Conservation (phyloP, 2,329 filamentous ascomycete genomes). For the Epichloe sylvatica region DNA sequence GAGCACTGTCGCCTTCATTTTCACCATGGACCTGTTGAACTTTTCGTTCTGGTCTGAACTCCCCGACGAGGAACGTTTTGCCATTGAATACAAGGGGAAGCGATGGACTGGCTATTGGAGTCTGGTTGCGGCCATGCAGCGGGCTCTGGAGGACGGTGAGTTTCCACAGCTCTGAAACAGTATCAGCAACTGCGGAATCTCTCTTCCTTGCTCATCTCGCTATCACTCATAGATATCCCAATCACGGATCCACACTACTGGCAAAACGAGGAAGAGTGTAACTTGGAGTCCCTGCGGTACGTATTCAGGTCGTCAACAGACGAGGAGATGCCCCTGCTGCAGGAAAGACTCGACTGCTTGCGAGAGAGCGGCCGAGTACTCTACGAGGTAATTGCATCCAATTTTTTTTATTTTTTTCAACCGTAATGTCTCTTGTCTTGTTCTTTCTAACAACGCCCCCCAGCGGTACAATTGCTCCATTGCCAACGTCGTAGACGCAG, state of each 20-base stretch:
- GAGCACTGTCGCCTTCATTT: conserved; percentile 76
- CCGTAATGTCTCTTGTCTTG: not conserved
- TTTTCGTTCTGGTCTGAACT: conserved; percentile 90
- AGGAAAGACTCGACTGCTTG: conserved; percentile 64
- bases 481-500: conserved; percentile 56
- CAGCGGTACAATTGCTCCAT: conserved; percentile 68
- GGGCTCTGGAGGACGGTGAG: conserved; percentile 71
- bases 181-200: not conserved
- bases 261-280: conserved; percentile 62
- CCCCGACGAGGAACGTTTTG: conserved; percentile 58
- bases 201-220: not conserved
- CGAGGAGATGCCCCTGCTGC: conserved; percentile 74
- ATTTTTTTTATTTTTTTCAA: not conserved
- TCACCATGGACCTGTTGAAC: conserved; percentile 92
- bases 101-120: conserved; percentile 94
- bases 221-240: conserved; percentile 50
- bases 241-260: conserved; percentile 85
- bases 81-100: conserved; percentile 66
- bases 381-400: conserved; percentile 42
- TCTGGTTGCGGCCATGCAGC: conserved; percentile 71
- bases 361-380: conserved; percentile 72
- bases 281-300: conserved; percentile 55
- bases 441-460: not conserved
- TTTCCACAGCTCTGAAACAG: not conserved
- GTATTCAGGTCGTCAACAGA: conserved; percentile 79